Conservation (phyloP, 495 filamentous ascomycete genomes). For the Emericellopsis terricola region DNA sequence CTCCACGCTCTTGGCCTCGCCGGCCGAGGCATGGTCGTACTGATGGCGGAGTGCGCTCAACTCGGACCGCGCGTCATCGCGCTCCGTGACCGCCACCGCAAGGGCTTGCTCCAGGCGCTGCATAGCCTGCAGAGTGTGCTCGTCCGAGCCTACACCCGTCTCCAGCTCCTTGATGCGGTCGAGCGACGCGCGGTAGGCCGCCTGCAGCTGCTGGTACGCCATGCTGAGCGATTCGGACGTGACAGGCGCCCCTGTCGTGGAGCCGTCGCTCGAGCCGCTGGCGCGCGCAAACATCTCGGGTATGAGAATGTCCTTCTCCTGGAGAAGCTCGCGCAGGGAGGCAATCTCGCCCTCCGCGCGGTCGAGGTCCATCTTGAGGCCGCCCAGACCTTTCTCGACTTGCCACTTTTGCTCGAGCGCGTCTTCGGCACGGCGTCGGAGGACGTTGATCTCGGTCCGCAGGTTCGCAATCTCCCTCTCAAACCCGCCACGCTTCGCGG, state of each 20-base stretch:
- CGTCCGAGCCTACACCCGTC: constrained; percentile 19
- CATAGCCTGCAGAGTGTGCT: constrained; percentile 37
- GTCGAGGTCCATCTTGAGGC: constrained; percentile 94
- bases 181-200: constrained; percentile 31
- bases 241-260: constrained; percentile 11
- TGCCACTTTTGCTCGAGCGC: constrained; percentile 94
- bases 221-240: constrained; percentile 60
- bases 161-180: constrained; percentile 39
- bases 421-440: constrained; percentile 81
- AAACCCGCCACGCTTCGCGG: constrained; percentile 59
- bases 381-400: constrained; percentile 81
- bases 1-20: constrained; percentile 41
- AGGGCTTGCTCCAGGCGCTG: constrained; percentile 45
- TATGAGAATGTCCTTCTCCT: constrained; percentile 72
- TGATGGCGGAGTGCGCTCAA: no score
- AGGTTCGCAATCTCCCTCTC: constrained; percentile 63
- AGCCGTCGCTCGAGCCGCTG: constrained; percentile 14
- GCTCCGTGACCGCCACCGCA: constrained; percentile 48
- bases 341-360: constrained; percentile 84
- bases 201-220: constrained; percentile 65
- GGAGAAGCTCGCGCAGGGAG: constrained; percentile 57
- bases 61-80: constrained; percentile 40
- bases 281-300: constrained; percentile 34
- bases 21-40: constrained; percentile 41
- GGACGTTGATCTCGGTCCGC: constrained; percentile 65